Base-by-base conservation (phyloP, 139 green algal species). In the Chlorella sp. region DNA sequence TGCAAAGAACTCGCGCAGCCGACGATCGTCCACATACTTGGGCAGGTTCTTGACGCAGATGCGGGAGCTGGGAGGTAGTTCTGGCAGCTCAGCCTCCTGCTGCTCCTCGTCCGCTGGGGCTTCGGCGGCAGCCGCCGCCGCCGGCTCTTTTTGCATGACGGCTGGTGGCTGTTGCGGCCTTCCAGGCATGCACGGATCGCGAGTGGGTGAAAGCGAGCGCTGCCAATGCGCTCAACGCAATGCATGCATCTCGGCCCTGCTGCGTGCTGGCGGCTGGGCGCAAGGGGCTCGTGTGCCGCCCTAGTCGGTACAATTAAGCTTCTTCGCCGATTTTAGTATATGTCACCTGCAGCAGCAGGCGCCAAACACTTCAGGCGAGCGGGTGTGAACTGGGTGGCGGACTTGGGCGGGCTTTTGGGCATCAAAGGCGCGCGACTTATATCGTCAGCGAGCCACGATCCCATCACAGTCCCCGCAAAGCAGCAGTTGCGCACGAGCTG, bases 31-130 rank as follows among this genome's bases (percentile, higher is more conserved):
- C 2, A 97, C 89, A 81, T 99, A 94, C 91, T 97, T 97, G 9
- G 98, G 98, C 16, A 99, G 81, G 90, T 97, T 98, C 90, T 99
- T 99, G 0, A 99, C 94, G 83, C 96, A 99, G 16, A 99, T 83
- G 1, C 98, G 93, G 0, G 96, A 97, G 2, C 82, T 92, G 53
- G 89, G 82, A 22, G 71, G 76, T 0, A 9, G 84, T 39, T 88
- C 26, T 32, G 64, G 37, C 60, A 30, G 34, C 80, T 77, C 87
- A 82, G 30, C 19, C 21, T 80, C 28, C 69, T 92, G 16, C 71
- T 66, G 24, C 5, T 64, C 53, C 64, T 75, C 64, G 81, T 18
- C 28, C 34, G 28, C 87, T 12, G 36, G 21, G 42, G 71, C 37
- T 73, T 86, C 34, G 11, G 79, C 79, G 28, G 42, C 79, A 64